Percentiles rank a stretch among this genome's conserved stretches.
Conservation (phyloP, 805 yeast genomes). For the Lipomyces orientalis region DNA sequence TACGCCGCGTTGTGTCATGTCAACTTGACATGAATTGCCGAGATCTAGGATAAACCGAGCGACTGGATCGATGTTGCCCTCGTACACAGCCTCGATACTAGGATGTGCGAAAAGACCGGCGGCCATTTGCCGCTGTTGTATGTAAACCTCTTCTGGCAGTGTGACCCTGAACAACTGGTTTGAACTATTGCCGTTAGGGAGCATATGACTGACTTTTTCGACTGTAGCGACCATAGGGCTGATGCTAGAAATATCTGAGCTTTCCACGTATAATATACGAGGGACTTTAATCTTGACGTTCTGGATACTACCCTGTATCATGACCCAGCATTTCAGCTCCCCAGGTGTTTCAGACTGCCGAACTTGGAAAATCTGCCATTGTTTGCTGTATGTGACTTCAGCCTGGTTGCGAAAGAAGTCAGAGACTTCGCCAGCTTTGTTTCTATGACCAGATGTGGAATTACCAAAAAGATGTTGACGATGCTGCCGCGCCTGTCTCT, state of each 20-base stretch:
- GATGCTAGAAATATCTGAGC: constrained; percentile 51
- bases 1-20: constrained; percentile 74
- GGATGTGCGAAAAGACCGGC: constrained; percentile 69
- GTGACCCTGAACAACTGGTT: constrained; percentile 62
- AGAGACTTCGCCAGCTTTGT: constrained; percentile 57
- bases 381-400: constrained; percentile 67
- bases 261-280: constrained; percentile 69
- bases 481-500: constrained; percentile 71
- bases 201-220: constrained; percentile 61
- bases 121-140: constrained; percentile 60
- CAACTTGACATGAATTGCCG: constrained; percentile 75
- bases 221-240: constrained; percentile 56
- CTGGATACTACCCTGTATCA: constrained; percentile 75
- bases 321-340: constrained; percentile 72
- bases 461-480: constrained; percentile 81
- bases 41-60: constrained; percentile 80
- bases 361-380: constrained; percentile 87
- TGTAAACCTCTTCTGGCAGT: constrained; percentile 69
- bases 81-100: constrained; percentile 72
- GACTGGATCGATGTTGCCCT: constrained; percentile 66
- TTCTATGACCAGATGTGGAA: constrained; percentile 52
- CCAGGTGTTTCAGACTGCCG: constrained; percentile 67
- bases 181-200: constrained; percentile 69
- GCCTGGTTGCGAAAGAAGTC: constrained; percentile 77
- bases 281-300: constrained; percentile 75